Evolutionary conservation across 2,329 filamentous ascomycete species (phyloP), one percentile per base, ranked within the genome.

Genomic region (Apiospora phragmitis): DNA sequence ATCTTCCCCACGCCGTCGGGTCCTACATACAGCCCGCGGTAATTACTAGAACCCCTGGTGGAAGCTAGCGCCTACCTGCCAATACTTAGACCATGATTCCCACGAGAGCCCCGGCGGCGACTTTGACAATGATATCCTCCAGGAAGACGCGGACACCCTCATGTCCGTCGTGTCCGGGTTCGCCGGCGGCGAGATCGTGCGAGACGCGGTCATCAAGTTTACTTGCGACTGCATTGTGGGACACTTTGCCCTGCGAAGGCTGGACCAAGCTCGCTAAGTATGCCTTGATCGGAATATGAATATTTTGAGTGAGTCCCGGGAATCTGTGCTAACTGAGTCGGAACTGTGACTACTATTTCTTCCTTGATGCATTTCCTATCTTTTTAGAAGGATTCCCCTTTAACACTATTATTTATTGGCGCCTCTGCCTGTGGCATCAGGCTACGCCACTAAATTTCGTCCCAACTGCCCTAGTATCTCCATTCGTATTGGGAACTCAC

Each of bases 11-110:
- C 29, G 68, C 68, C 35, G 51, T 71, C 45, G 70, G 68, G 45
- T 71, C 70, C 71, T 32, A 68, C 14, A 70, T 32, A 68, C 14
- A 70, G 66, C n/a, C 68, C 70, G 32, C 68, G n/a, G n/a, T n/a
- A n/a, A 72, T 29, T 72, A 67, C 65, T 71, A 70, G 43, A 70
- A 70, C 68, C 70, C 71, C 1, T 69, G 42, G 21, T 70, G 71
- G 69, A 70, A 47, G 24, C 66, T 70, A 71, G 38, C 4, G 66
- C 69, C 26, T 72, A 69, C 26, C 69, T 72, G 55, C n/a, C n/a
- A n/a, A n/a, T 55, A 70, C 43, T 67, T 69, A 5, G 70, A 70
- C 43, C 71, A 38, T 26, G 35, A 70, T 29, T 71, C 71, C 65
- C 68, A 69, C 59, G 41, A 72, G 26, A 26, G 45, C 38, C 6